A percentile compares a stretch with the other conserved stretches of the same genome.
phyloP scores from a whole-genome alignment of 2,329 filamentous ascomycete species.

The Nemania diffusa region DNA sequence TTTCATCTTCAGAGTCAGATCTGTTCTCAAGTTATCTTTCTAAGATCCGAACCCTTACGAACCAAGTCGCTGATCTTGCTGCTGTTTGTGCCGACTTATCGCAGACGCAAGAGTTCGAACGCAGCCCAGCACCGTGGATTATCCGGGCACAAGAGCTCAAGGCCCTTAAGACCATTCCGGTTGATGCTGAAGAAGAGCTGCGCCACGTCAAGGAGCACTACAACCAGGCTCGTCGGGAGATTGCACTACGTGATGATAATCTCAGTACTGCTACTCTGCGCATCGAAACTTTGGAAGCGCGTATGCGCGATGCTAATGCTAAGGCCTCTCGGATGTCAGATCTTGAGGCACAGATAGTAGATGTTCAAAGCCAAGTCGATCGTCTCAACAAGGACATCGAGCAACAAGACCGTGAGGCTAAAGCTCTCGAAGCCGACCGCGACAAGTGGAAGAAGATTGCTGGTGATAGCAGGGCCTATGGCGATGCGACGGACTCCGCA shows the following conservation, averaged over 20 bases:
- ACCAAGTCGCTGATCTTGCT: constrained; percentile 75
- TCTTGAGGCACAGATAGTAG: constrained; percentile 69
- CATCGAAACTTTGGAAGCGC: constrained; percentile 89
- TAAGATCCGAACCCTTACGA: constrained; percentile 72
- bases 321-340: constrained; percentile 77
- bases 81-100: constrained; percentile 76
- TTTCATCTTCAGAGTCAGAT: constrained; percentile 70
- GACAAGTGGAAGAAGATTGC: constrained; percentile 79
- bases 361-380: constrained; percentile 60
- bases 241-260: constrained; percentile 80
- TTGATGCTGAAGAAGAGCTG: constrained; percentile 87
- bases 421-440: constrained; percentile 70
- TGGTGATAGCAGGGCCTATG: constrained; percentile 67
- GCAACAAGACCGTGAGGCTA: constrained; percentile 74
- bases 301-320: constrained; percentile 84
- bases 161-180: constrained; percentile 80
- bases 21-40: constrained; percentile 75
- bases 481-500: constrained; percentile 57
- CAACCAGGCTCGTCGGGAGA: constrained; percentile 76
- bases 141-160: constrained; percentile 83
- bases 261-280: constrained; percentile 90
- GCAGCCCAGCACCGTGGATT: constrained; percentile 81
- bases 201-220: constrained; percentile 82
- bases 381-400: constrained; percentile 72
- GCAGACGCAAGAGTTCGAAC: constrained; percentile 82